Base-by-base conservation (phyloP, 345 rosid species). In the Corchorus olitorius region DNA sequence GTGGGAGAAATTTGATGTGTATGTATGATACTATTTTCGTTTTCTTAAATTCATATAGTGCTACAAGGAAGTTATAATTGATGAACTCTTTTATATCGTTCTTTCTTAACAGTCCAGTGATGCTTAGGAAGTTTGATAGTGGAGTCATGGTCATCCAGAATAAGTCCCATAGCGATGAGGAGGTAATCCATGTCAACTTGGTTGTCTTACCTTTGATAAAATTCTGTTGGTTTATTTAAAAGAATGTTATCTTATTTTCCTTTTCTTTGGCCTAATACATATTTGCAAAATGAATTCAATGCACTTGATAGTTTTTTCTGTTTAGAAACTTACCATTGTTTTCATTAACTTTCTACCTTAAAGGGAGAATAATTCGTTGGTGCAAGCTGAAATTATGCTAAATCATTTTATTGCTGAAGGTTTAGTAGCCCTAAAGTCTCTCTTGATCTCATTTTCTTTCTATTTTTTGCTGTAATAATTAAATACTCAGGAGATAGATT, bases 1-100 rank as follows among this genome's bases (percentile, higher is more conserved):
- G 66, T 94, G 99, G 98, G 94, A 89, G 84, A 93, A 92, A 77
- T 93, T 93, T 84, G 94, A 93, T 84, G 98, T 90, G 99, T 93
- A 91, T 73, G 90, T 84, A 76, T 60, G 79, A 79, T 61, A n/a
- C 50, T 66, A 58, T 74, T 60, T 65, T 62, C 33, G 22, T 52
- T 63, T 41, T 34, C 65, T 59, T 66, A 58, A 2, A 41, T 16
- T 3, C 6, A 19, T 48, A 33, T 65, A 54, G 45, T 34, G 62
- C 14, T 64, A 64, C 34, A 34, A 49, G 45, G 49, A 75, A 48
- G 50, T 58, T 3, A 41, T 77, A 43, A 46, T 60, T 41, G 53
- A 76, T 48, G 46, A 69, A 83, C 34, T 81, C 63, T 74, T 65
- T 80, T 55, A 58, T 75, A 27, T 80, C 67, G 73, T 82, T 17